Conservation (phyloP, 2,329 filamentous ascomycete species). For the Helicocarpus griseus region DNA sequence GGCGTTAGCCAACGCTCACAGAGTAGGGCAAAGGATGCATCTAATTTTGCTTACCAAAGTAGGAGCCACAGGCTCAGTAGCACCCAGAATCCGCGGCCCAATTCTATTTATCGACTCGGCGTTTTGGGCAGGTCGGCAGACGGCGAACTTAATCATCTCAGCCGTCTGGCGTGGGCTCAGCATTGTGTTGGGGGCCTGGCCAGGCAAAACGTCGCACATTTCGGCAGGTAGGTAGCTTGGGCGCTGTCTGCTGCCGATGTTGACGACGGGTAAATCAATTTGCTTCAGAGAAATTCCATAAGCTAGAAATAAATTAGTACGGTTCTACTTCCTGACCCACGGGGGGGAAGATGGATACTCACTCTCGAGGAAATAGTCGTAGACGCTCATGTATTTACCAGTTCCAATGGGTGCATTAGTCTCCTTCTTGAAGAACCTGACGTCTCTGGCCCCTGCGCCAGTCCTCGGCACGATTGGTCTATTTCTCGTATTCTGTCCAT, state of each 20-base stretch:
- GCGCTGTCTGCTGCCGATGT: slow-evolving; percentile 49
- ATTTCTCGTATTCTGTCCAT: background rate
- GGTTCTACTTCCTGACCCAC: background rate
- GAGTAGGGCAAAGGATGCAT: background rate
- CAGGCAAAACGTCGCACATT: slow-evolving; percentile 52
- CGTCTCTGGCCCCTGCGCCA: background rate
- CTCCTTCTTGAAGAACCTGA: slow-evolving; percentile 41
- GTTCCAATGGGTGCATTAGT: slow-evolving; percentile 20
- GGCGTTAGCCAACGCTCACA: slow-evolving; percentile 3
- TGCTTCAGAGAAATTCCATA: slow-evolving; percentile 28
- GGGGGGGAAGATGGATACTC: slow-evolving; percentile 14
- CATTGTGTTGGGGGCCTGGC: slow-evolving; percentile 54
- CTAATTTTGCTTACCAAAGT: slow-evolving; percentile 32
- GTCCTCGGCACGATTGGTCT: background rate
- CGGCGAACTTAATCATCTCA: slow-evolving; percentile 63
- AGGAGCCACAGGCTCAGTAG: slow-evolving; percentile 37
- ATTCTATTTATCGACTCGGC: slow-evolving; percentile 53
- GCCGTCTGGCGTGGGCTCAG: slow-evolving; percentile 53
- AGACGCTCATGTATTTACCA: slow-evolving; percentile 40
- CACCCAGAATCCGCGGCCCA: slow-evolving; percentile 47
- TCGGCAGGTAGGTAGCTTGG: slow-evolving; percentile 60
- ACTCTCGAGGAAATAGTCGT: slow-evolving; percentile 40
- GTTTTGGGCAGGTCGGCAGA: slow-evolving; percentile 56
- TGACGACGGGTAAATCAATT: slow-evolving; percentile 50
- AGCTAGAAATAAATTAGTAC: slow-evolving; percentile 18